phyloP scores from a whole-genome alignment of 129 eudicot species.

The Ambrosia artemisiifolia region DNA sequence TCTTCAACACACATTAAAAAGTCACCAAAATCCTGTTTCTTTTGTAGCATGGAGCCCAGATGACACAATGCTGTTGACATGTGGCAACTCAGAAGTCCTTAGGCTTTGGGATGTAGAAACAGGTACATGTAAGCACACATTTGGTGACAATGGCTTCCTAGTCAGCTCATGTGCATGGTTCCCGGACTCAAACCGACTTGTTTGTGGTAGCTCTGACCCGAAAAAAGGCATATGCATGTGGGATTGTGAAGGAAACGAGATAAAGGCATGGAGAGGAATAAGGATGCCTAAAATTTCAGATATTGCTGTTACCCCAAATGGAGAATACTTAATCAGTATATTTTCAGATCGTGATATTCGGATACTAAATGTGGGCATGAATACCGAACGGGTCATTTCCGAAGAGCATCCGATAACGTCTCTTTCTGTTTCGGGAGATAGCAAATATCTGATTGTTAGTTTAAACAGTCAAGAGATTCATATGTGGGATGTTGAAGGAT shows the following conservation, averaged over 20 bases:
- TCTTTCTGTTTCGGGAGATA: conserved; percentile 72
- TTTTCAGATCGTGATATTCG: conserved; percentile 73
- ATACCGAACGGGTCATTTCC: conserved; percentile 62
- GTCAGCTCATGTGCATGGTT: conserved; percentile 98
- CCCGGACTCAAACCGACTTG: conserved; percentile 72
- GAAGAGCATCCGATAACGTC: conserved; percentile 78
- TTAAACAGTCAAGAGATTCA: conserved; percentile 91
- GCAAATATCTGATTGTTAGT: conserved; percentile 64
- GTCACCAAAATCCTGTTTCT: conserved; percentile 85
- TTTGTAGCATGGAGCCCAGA: conserved; percentile 94
- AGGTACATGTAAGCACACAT: conserved; percentile 81
- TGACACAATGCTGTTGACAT: conserved; percentile 81
- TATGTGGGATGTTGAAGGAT: conserved; percentile 86
- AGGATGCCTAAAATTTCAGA: conserved; percentile 85
- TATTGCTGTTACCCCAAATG: conserved; percentile 86
- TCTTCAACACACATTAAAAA: conserved; percentile 44
- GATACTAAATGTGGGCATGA: conserved; percentile 58
- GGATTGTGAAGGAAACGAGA: conserved; percentile 83
- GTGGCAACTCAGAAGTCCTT: conserved; percentile 82
- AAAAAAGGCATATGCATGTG: conserved; percentile 84
- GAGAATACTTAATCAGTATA: conserved; percentile 63
- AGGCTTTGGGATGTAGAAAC: conserved; percentile 86
- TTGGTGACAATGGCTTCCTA: conserved; percentile 50
- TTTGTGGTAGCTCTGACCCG: conserved; percentile 83
- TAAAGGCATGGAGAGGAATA: conserved; percentile 81